Evolutionary conservation across 768 basidiomycete genomes (phyloP), one percentile per base, ranked within the genome.

Genomic region (Terana coerulea): DNA sequence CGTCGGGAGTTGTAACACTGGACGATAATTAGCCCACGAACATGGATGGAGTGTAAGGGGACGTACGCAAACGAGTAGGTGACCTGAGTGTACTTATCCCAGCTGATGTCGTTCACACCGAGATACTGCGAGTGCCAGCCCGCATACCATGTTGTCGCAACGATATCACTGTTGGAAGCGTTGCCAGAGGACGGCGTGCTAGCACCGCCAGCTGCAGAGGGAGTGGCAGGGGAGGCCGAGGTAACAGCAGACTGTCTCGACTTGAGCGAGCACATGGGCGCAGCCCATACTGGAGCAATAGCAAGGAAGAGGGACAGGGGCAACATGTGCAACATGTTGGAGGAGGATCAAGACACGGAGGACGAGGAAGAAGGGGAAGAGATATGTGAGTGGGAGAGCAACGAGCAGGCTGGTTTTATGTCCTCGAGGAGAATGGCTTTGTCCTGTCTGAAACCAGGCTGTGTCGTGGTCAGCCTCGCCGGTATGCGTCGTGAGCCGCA

Each of bases 1-100:
- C 65, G 43, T 65, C 64, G 6, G 63, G 61, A 0, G 74, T 72
- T 1, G 73, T 71, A 2, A 49, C 29, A 3, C 75, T 75, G 28
- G 14, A 50, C 11, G 5, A 22, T 40, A n/a, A 21, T 30, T 31
- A 46, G 45, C 45, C 12, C 30, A 4, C 25, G n/a, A 8, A 25
- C 25, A 3, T 7, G 52, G 30, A 40, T 2, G 8, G 37, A 37
- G 14, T 9, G 4, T 11, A 29, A 42, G 9, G n/a, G 26, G 5
- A 64, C 75, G 66, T 58, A 73, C 75, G 83, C 86, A 56, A 88
- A 88, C 3, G 88, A 76, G 65, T 85, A 91, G 10, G 79, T 79
- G 55, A 87, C 65, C 48, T 80, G 74, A 2, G 79, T 88, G 67
- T 88, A 90, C 67, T 77, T 78, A 3, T 64, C 61, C 88, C 88